phyloP scores from a whole-genome alignment of 2,329 filamentous ascomycete species.

The Aspergillus brunneoviolaceus region DNA sequence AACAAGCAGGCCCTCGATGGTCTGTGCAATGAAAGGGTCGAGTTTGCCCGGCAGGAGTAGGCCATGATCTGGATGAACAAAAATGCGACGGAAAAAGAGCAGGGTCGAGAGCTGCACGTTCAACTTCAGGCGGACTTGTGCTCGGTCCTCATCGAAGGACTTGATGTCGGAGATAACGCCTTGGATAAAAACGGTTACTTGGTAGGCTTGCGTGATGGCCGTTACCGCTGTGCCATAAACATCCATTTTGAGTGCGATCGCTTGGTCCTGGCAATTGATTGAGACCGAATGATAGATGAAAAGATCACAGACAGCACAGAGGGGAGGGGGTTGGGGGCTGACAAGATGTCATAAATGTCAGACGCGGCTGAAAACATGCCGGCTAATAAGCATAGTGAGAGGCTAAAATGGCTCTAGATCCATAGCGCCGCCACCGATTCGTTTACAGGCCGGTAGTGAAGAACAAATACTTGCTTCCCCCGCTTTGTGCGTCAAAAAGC shows the following conservation, averaged over 20 bases:
- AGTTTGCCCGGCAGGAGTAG: constrained; percentile 25
- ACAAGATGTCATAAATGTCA: neutral
- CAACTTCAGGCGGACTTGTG: constrained; percentile 24
- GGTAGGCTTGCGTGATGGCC: constrained; percentile 27
- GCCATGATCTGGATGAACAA: constrained; percentile 25
- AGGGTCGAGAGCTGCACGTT: constrained; percentile 27
- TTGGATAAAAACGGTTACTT: constrained; percentile 32
- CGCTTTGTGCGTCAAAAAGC: too few relatives aligned
- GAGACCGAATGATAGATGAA: neutral
- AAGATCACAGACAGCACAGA: neutral
- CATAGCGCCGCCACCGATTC: neutral
- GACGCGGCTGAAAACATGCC: constrained; percentile 1
- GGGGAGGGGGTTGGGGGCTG: neutral
- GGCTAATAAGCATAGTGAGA: constrained; percentile 1
- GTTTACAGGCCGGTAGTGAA: neutral
- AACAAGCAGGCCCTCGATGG: constrained; percentile 1
- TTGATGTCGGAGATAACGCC: constrained; percentile 31
- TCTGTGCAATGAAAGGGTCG: neutral
- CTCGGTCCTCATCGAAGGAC: constrained; percentile 27
- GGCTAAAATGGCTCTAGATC: neutral
- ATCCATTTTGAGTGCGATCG: constrained; percentile 20
- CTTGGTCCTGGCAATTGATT: neutral
- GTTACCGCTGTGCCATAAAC: constrained; percentile 29
- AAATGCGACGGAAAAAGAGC: constrained; percentile 25
- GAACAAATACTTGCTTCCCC: neutral